Percentiles rank a stretch among this genome's conserved stretches.
These are phyloP conservation scores for Larix kaempferi DNA, from an alignment of 75 land plant genomes.

Conservation along the genomic window DNA sequence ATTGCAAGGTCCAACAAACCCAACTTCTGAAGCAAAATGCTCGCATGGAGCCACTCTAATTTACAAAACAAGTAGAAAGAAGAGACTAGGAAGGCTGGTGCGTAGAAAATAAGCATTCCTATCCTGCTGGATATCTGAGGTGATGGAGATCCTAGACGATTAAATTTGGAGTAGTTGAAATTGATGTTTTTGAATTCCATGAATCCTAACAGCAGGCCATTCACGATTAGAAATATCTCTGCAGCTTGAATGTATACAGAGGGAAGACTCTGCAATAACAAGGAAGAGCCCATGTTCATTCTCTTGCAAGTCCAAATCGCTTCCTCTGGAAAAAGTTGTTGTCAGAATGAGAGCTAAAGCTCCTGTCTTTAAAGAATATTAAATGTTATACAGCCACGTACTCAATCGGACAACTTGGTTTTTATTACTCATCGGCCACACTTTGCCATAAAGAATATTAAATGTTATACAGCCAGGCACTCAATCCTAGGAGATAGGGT, in stretches of 20 bases:
- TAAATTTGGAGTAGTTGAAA: slow-evolving; percentile 2
- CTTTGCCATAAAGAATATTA: no score
- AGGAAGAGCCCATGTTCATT: not conserved
- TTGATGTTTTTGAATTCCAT: slow-evolving; percentile 1
- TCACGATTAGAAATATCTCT: not conserved
- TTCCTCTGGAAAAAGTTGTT: no score
- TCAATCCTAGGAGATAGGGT: no score
- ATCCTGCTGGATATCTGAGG: not conserved
- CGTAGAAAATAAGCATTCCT: slow-evolving; percentile 3
- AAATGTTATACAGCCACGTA: no score
- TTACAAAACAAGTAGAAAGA: not conserved
- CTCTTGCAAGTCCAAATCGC: no score
- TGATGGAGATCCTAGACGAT: not conserved
- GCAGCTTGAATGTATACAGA: not conserved
- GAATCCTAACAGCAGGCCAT: not conserved
- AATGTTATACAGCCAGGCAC: no score
- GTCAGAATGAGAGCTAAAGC: no score
- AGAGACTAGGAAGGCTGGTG: not conserved
- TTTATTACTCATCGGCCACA: no score
- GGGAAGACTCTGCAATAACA: not conserved
- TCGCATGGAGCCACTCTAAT: not conserved
- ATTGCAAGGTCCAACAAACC: slow-evolving; percentile 2
- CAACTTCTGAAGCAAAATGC: not conserved
- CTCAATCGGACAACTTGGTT: no score
- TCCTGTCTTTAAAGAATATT: no score